These are phyloP conservation scores for Trichosanthes truncata DNA, from an alignment of 306 rosid species.

Conservation along the genomic window DNA sequence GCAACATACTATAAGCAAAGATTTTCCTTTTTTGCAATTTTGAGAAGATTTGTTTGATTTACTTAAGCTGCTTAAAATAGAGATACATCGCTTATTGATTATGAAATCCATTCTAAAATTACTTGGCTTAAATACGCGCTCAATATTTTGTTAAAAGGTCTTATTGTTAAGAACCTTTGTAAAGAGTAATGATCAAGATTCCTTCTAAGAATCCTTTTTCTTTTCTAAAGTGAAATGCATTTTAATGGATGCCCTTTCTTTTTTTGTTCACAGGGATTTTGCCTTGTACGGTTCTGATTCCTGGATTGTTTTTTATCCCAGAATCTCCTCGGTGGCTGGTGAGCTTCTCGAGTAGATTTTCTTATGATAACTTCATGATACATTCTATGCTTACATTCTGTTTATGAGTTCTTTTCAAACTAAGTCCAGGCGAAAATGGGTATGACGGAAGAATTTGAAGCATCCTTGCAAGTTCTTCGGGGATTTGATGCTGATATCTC, in stretches of 20 bases:
- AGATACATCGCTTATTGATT: no score
- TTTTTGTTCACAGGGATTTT: constrained; percentile 45
- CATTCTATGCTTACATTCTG: neutral
- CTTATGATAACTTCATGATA: neutral
- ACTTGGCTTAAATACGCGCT: neutral
- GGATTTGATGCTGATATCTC: constrained; percentile 80
- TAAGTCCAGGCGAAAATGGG: constrained; percentile 72
- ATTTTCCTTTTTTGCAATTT: neutral
- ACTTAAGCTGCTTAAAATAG: neutral
- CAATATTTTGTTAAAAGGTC: neutral
- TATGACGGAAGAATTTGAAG: constrained; percentile 73
- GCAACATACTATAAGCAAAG: neutral
- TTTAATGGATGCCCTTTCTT: neutral
- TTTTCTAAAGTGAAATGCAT: neutral
- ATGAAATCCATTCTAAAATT: neutral
- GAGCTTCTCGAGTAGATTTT: constrained; percentile 22
- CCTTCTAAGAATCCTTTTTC: neutral
- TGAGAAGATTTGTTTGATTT: neutral
- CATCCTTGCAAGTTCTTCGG: constrained; percentile 76
- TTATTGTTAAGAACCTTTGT: neutral
- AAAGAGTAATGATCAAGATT: neutral
- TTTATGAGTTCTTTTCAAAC: neutral
- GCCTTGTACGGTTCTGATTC: constrained; percentile 67
- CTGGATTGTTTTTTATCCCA: constrained; percentile 77
- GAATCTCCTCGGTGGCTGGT: constrained; percentile 97